Base-by-base conservation (phyloP, 768 basidiomycete genomes). In the Tylopilus rubrobrunneus region DNA sequence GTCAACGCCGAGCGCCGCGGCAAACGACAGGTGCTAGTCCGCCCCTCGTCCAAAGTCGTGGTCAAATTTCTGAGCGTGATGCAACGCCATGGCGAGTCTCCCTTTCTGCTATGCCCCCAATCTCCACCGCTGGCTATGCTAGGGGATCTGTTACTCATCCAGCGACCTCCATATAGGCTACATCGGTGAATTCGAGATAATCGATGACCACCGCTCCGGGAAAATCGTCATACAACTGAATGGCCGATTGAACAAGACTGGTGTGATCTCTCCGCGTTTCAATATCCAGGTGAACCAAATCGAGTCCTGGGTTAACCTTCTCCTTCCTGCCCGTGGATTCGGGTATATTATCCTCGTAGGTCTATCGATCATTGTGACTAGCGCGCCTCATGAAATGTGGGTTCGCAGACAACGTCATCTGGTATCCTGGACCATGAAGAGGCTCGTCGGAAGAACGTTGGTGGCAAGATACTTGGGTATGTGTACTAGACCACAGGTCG, bases 1-100 rank as follows among this genome's bases (percentile, higher is more conserved):
- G 92, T 97, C 86, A 99, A 99, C 64, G 97, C 97, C 69, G 97
- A 98, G 81, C 92, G 93, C 71, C 91, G 94, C 69, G 97, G 97
- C 68, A 99, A 99, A 81, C 92, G 97, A 67, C 97, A 99, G 78
- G 97, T 99, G 58, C 87, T 99, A 66, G 84, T 99, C 74, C 86
- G 96, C 48, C 97, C 97, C 52, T 92, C 90, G 5, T 96, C 93
- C 61, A 99, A 99, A 78, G 97, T 99, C 72, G 84, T 98, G 60
- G 87, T 99, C 63, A 97, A 97, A 75, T 97, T 98, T 77, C 78
- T 99, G 62, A 88, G 85, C 62, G 97, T 98, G 68, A 98, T 98
- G 92, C 97, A 99, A 76, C 89, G 95, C 62, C 96, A 98, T 77
- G 97, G 96, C 90, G 63, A 78, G 89, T 71, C 10, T 41, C 27